These are phyloP conservation scores for Mortierella claussenii DNA, from an alignment of 192 early-diverging fungal species.

Conservation along the genomic window DNA sequence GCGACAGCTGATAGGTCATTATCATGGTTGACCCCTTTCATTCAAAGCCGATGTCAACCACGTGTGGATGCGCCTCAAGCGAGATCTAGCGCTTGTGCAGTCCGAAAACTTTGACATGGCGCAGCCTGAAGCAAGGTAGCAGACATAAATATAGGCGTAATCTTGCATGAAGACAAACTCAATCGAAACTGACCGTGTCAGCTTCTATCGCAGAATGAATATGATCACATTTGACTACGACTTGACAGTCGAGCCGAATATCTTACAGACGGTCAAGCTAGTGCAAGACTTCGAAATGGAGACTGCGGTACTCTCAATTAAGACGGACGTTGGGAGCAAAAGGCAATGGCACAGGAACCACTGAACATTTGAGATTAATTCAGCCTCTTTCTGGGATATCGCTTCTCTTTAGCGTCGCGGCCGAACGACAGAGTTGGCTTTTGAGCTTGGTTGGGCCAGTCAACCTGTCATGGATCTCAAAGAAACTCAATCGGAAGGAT, in stretches of 20 bases:
- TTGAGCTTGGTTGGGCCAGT: conserved; percentile 40
- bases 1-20: too few relatives aligned
- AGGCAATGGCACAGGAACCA: too few relatives aligned
- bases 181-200: too few relatives aligned
- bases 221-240: conserved; percentile 38
- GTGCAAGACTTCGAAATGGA: conserved; percentile 21
- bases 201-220: conserved; percentile 20
- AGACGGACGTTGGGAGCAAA: too few relatives aligned
- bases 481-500: background rate
- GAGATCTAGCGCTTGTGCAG: conserved; percentile 29
- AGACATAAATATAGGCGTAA: too few relatives aligned
- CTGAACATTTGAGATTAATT: background rate
- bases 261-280: background rate
- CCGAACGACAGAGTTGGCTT: conserved; percentile 7
- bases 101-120: conserved; percentile 42
- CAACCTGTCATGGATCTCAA: background rate
- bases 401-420: background rate
- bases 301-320: too few relatives aligned
- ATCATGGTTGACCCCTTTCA: too few relatives aligned
- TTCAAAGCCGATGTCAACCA: conserved; percentile 58
- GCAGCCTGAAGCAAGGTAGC: conserved; percentile 47
- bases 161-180: too few relatives aligned
- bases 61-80: conserved; percentile 47
- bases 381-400: background rate
- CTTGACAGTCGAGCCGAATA: conserved; percentile 13